Conservation (phyloP, 306 rosid species). For the Prosopis cineraria region DNA sequence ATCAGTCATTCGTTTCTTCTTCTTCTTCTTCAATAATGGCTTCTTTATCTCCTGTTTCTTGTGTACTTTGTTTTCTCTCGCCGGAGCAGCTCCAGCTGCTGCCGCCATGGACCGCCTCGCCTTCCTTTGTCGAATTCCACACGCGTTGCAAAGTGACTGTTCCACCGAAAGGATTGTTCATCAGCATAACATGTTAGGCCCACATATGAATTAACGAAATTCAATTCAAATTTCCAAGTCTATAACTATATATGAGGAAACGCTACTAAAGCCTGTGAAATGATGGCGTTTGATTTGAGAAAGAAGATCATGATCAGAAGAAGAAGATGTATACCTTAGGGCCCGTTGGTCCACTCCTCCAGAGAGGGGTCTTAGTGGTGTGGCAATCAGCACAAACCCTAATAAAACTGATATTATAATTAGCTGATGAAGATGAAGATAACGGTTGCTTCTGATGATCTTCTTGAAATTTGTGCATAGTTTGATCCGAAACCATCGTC, state of each 20-base stretch:
- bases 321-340: conserved; percentile 61
- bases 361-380: conserved; percentile 92
- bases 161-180: not conserved
- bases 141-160: conserved; percentile 88
- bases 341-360: conserved; percentile 96
- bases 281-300: not conserved
- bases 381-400: conserved; percentile 87
- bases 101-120: conserved; percentile 73
- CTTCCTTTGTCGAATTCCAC: conserved; percentile 94
- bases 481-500: not conserved
- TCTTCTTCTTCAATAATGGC: conserved; percentile 43
- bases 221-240: no score
- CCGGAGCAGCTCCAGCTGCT: conserved; percentile 19
- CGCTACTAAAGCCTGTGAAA: not conserved
- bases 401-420: conserved; percentile 31
- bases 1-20: conserved; percentile 13
- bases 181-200: no score
- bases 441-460: conserved; percentile 33
- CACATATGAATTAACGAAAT: no score
- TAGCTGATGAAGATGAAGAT: not conserved
- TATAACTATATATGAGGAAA: no score
- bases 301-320: not conserved
- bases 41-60: conserved; percentile 45
- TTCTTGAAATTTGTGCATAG: conserved; percentile 44
- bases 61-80: conserved; percentile 39